Evolutionary conservation across 305 asterid species (phyloP).

Genomic region (Plantago coronopus): DNA sequence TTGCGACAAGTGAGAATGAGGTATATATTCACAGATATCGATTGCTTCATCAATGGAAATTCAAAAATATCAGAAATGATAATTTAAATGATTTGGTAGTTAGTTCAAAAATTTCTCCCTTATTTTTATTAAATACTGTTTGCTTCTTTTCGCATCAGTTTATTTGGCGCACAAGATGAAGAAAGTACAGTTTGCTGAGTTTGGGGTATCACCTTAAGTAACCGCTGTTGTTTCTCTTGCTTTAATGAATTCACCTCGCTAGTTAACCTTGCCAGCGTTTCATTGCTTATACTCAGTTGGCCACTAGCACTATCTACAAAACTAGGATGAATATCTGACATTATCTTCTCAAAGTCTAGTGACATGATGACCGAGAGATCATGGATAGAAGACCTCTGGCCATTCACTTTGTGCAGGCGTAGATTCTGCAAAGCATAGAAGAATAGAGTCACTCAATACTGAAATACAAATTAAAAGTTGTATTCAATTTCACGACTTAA

Average conservation of each 20-base stretch:
- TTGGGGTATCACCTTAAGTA: slow-evolving; percentile 44
- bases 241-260: slow-evolving; percentile 50
- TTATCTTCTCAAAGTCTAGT: slow-evolving; percentile 54
- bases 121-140: too few species aligned
- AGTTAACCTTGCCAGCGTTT: slow-evolving; percentile 61
- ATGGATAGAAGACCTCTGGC: slow-evolving; percentile 44
- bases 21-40: too few species aligned
- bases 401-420: slow-evolving; percentile 55
- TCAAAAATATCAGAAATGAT: too few species aligned
- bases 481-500: background rate
- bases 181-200: background rate
- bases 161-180: background rate
- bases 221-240: slow-evolving; percentile 56
- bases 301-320: slow-evolving; percentile 37
- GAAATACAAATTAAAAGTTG: too few species aligned
- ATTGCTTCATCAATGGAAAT: too few species aligned
- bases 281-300: slow-evolving; percentile 68
- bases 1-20: too few species aligned
- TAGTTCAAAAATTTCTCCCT: too few species aligned
- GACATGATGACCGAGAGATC: slow-evolving; percentile 64
- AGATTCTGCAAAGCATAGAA: slow-evolving; percentile 45
- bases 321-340: slow-evolving; percentile 61
- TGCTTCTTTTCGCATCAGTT: too few species aligned
- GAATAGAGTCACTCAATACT: slow-evolving; percentile 2
- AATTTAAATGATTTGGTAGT: too few species aligned